These are phyloP conservation scores for Lyophyllum atratum DNA, from an alignment of 768 basidiomycete species.

Conservation along the genomic window DNA sequence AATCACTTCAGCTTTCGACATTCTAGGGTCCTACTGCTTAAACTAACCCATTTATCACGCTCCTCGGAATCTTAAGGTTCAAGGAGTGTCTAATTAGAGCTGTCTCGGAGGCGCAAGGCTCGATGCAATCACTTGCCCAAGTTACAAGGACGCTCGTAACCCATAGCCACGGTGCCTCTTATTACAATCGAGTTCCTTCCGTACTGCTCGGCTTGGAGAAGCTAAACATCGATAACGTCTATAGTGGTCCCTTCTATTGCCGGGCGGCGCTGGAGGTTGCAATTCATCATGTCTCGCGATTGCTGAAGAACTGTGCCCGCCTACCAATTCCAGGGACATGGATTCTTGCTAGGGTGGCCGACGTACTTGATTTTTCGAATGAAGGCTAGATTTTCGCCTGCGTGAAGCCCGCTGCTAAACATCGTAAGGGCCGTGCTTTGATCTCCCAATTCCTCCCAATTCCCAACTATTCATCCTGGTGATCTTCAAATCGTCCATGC, in stretches of 20 bases:
- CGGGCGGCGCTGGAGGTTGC: conserved; percentile 55
- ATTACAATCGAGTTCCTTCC: conserved; percentile 54
- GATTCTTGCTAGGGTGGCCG: conserved; percentile 75
- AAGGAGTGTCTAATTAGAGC: too few relatives aligned
- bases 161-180: conserved; percentile 60
- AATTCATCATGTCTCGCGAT: conserved; percentile 63
- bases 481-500: conserved; percentile 63
- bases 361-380: conserved; percentile 54
- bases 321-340: conserved; percentile 66
- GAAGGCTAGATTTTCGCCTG: conserved; percentile 65
- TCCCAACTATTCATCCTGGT: conserved; percentile 70
- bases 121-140: conserved; percentile 40
- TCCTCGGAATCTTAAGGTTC: conserved; percentile 61
- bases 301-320: conserved; percentile 64
- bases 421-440: conserved; percentile 54
- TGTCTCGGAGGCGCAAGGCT: conserved; percentile 45
- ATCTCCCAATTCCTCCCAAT: conserved; percentile 67
- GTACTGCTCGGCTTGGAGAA: conserved; percentile 51
- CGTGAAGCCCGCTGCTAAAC: conserved; percentile 44
- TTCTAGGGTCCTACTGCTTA: conserved; percentile 55
- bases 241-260: conserved; percentile 48
- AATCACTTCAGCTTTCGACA: conserved; percentile 65
- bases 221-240: conserved; percentile 39
- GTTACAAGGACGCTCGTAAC: conserved; percentile 54
- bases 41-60: conserved; percentile 72